Evolutionary conservation across 495 filamentous ascomycete species (phyloP), one percentile per base, ranked within the genome.

Genomic region (Annulohypoxylon bovei): DNA sequence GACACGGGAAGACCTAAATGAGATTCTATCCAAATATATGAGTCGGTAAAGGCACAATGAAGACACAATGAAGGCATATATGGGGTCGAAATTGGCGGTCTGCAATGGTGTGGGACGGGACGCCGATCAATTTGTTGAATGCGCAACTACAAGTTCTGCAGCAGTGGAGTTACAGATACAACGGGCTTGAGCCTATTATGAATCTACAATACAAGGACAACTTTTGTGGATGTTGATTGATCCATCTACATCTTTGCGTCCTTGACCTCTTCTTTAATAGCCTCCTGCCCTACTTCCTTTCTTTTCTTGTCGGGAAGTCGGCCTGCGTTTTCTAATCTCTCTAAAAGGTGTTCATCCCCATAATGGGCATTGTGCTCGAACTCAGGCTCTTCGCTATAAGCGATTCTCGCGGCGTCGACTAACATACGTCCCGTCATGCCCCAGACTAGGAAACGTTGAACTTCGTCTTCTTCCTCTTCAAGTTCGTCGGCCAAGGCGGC

Each of bases 341-440:
- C 81, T 71, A 97, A 93, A 75, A 95, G 85, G 12, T 79, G 80
- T 81, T 97, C 93, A 75, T 97, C 93, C 0, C 94, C 94, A 72
- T 90, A 88, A 74, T 92, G 85, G n/a, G 78, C 78, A 73, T 94
- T 93, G 72, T 93, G 89, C 77, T 86, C 91, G 81, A 96, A 97
- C 78, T 93, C 91, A 35, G 94, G 94, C 71, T 92, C 87, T 79
- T 88, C 81, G 2, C 78, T 89, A 77, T 94, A 98, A 40, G 94
- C 94, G 11, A 97, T 82, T 44, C 92, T 85, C 8, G 94, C 93
- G 3, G 90, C 89, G 78, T 98, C 94, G 3, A 97, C 91, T 39
- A 97, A 72, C 28, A 97, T 95, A 39, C 93, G 82, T 6, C 92
- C 94, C 49, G 94, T 98, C 92, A 97, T 94, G 18, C 94, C 94